These are phyloP conservation scores for Lolium multiflorum DNA, from an alignment of 176 grass and related monocot genomes.

Conservation along the genomic window DNA sequence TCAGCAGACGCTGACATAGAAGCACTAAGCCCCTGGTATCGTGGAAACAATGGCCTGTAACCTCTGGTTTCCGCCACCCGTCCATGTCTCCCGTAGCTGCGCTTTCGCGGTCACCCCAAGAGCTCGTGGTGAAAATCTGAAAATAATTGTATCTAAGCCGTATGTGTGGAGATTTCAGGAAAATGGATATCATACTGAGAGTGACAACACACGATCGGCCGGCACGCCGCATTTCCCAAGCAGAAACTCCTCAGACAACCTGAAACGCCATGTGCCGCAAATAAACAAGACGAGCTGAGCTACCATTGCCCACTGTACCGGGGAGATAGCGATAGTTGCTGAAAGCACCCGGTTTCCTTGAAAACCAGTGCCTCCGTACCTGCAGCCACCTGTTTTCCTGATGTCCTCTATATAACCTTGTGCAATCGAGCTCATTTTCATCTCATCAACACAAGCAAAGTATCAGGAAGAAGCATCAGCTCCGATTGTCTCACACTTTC, in stretches of 20 bases:
- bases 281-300: not conserved
- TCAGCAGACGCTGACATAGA: not conserved
- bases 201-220: too few species aligned
- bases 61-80: not conserved
- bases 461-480: not conserved
- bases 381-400: not conserved
- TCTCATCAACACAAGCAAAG: not conserved
- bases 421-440: not conserved
- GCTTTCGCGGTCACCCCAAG: not conserved
- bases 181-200: too few species aligned
- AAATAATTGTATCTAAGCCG: not conserved
- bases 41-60: slow-evolving; percentile 40
- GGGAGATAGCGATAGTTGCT: not conserved
- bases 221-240: too few species aligned
- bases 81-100: too few species aligned
- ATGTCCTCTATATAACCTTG: not conserved
- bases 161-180: not conserved
- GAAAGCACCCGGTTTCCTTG: not conserved
- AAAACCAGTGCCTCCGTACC: not conserved
- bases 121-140: not conserved
- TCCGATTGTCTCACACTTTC: too few species aligned
- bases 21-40: not conserved
- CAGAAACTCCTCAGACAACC: too few species aligned
- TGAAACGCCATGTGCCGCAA: not conserved
- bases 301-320: not conserved